Conservation (phyloP, 768 basidiomycete species). For the Tremella yokohamensis region DNA sequence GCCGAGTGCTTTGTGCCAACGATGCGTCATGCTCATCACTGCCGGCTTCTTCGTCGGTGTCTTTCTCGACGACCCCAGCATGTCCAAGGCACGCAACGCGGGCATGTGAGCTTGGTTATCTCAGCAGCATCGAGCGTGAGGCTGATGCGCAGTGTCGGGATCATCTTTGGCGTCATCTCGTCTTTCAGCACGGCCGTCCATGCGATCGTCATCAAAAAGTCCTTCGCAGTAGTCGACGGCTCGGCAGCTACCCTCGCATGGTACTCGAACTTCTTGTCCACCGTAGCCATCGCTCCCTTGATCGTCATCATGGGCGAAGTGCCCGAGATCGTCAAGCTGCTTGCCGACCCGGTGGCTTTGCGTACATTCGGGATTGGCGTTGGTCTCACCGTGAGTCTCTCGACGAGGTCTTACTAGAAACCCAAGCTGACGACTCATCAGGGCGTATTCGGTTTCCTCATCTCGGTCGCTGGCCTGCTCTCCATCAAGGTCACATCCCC, state of each 20-base stretch:
- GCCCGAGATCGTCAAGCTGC: slow-evolving; percentile 60
- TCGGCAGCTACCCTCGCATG: slow-evolving; percentile 81
- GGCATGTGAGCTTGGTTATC: too few species aligned
- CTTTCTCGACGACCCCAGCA: not conserved
- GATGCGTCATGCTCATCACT: slow-evolving; percentile 8
- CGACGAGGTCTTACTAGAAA: not conserved
- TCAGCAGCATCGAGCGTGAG: too few species aligned
- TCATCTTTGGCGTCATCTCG: slow-evolving; percentile 75
- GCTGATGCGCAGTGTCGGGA: slow-evolving; percentile 54
- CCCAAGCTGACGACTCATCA: not conserved
- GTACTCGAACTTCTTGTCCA: slow-evolving; percentile 84
- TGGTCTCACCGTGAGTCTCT: slow-evolving; percentile 59
- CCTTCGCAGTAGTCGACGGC: slow-evolving; percentile 60
- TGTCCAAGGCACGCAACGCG: too few species aligned
- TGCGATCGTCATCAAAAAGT: slow-evolving; percentile 82
- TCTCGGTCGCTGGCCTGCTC: slow-evolving; percentile 86
- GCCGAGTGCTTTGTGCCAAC: slow-evolving; percentile 59
- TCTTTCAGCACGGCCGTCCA: slow-evolving; percentile 84
- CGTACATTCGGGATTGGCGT: slow-evolving; percentile 74
- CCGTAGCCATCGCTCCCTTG: slow-evolving; percentile 68
- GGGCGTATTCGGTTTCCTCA: slow-evolving; percentile 68
- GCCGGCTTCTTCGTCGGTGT: slow-evolving; percentile 14
- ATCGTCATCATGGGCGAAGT: slow-evolving; percentile 73
- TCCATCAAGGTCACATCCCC: slow-evolving; percentile 97
- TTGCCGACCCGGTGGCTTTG: slow-evolving; percentile 56